Conservation (phyloP, 345 rosid genomes). For the Syzygium jambos region DNA sequence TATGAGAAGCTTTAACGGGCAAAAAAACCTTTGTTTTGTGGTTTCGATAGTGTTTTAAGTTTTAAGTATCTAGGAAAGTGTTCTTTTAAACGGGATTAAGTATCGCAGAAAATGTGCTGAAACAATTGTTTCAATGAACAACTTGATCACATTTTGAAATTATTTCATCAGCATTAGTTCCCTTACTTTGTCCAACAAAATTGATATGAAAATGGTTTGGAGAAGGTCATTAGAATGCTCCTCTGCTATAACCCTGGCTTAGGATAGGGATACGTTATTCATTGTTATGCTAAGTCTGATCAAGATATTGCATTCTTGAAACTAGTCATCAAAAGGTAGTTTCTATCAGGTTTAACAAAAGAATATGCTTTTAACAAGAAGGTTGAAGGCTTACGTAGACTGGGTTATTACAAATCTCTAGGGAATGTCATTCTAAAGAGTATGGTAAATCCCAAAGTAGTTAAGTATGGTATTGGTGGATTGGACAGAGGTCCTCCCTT, state of each 20-base stretch:
- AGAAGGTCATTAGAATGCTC: slow-evolving; percentile 48
- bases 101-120: neutral
- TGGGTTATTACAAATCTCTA: no score
- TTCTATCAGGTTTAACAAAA: slow-evolving; percentile 66
- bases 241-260: slow-evolving; percentile 79
- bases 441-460: no score
- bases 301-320: slow-evolving; percentile 64
- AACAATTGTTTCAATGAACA: no score
- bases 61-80: neutral
- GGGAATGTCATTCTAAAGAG: no score
- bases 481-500: no score
- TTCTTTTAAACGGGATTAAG: neutral
- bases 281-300: slow-evolving; percentile 39
- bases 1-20: no score
- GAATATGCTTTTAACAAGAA: slow-evolving; percentile 36
- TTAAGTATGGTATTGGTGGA: no score
- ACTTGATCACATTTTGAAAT: no score
- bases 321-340: slow-evolving; percentile 67
- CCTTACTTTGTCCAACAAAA: no score
- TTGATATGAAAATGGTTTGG: slow-evolving; percentile 8
- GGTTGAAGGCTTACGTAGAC: no score
- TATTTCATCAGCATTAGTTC: no score
- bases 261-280: slow-evolving; percentile 65
- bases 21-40: neutral
- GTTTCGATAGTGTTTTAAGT: neutral